These are phyloP conservation scores for Urtica urens DNA, from an alignment of 306 rosid species.

Conservation along the genomic window DNA sequence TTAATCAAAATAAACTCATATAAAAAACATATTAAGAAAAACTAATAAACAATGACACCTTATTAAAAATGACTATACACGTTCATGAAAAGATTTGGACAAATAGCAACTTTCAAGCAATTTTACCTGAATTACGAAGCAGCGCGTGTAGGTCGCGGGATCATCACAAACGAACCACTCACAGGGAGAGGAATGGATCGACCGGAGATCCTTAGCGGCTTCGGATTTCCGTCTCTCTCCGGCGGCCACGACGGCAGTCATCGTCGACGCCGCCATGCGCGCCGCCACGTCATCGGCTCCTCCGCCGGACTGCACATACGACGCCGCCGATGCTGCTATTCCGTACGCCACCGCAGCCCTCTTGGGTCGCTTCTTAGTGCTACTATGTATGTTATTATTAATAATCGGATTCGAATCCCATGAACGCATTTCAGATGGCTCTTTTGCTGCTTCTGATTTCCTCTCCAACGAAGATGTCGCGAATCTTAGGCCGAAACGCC, in stretches of 20 bases:
- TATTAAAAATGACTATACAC: too few species aligned
- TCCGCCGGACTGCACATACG: constrained; percentile 44
- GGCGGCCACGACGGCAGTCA: constrained; percentile 83
- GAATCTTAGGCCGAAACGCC: constrained; percentile 47
- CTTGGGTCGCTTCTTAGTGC: constrained; percentile 31
- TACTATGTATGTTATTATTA: too few species aligned
- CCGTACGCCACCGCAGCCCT: constrained; percentile 48
- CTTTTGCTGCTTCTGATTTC: constrained; percentile 47
- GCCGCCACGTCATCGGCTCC: constrained; percentile 56
- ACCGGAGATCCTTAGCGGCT: constrained; percentile 71
- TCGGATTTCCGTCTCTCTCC: constrained; percentile 71
- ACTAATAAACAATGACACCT: too few species aligned
- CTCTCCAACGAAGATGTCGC: constrained; percentile 67
- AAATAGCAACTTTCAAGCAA: neutral
- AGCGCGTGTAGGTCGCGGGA: constrained; percentile 54
- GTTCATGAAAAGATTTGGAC: neutral
- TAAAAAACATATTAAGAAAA: too few species aligned
- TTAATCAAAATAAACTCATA: too few species aligned
- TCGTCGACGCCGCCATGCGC: constrained; percentile 72
- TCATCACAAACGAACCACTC: constrained; percentile 96
- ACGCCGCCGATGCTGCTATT: constrained; percentile 84
- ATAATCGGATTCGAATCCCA: neutral
- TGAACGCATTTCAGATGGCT: constrained; percentile 37
- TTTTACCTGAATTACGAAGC: constrained; percentile 88
- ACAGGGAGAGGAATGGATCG: constrained; percentile 80